phyloP scores from a whole-genome alignment of 2,329 filamentous ascomycete genomes.

The Knoxdaviesia capensis region DNA sequence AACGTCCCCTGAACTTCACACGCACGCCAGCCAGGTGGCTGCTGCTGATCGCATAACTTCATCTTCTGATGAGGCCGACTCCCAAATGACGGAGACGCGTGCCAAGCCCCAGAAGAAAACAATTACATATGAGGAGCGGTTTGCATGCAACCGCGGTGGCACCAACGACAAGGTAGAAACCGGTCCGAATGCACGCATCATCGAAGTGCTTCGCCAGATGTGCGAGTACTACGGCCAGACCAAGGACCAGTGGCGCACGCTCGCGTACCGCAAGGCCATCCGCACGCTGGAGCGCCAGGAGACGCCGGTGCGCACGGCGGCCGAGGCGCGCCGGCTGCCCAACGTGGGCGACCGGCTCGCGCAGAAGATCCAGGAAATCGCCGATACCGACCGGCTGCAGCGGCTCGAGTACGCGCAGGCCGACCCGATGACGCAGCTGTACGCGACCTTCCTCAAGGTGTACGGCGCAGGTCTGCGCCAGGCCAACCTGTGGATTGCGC shows the following conservation, averaged over 20 bases:
- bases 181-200: constrained; percentile 58
- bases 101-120: constrained; percentile 8
- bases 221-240: constrained; percentile 53
- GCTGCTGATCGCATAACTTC: not conserved
- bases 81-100: not conserved
- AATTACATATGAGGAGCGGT: constrained; percentile 23
- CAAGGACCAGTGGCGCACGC: constrained; percentile 58
- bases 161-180: constrained; percentile 18
- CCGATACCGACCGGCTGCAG: constrained; percentile 47
- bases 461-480: constrained; percentile 57
- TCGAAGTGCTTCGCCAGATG: constrained; percentile 63
- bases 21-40: constrained; percentile 2
- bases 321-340: constrained; percentile 47
- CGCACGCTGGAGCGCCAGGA: constrained; percentile 48
- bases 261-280: constrained; percentile 61
- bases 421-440: constrained; percentile 42
- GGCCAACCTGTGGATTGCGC: constrained; percentile 56
- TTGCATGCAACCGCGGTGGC: constrained; percentile 33
- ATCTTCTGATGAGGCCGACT: not conserved
- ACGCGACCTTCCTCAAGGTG: constrained; percentile 55
- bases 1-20: not conserved
- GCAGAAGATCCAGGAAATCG: constrained; percentile 79
- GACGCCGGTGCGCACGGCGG: constrained; percentile 41
- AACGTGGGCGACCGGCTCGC: constrained; percentile 56
- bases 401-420: constrained; percentile 49